Evolutionary conservation across 2,329 filamentous ascomycete genomes (phyloP).

Genomic region (Phialophora macrospora): DNA sequence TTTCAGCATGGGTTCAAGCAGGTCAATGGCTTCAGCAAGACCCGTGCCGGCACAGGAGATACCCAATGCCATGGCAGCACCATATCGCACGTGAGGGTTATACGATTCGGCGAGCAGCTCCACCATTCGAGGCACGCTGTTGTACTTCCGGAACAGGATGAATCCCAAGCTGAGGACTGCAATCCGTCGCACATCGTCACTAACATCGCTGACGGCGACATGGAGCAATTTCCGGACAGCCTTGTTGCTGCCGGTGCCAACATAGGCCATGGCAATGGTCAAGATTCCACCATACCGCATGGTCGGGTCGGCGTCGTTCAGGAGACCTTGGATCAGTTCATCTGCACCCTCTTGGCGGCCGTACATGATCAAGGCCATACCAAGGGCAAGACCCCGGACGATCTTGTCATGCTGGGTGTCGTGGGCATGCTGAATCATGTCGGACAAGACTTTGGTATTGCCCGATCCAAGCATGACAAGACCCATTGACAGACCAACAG

Average conservation of each 20-base stretch:
- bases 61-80: slow-evolving; percentile 96
- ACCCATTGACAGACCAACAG: slow-evolving; percentile 93
- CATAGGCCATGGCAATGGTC: slow-evolving; percentile 97
- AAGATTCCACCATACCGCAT: slow-evolving; percentile 97
- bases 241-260: slow-evolving; percentile 97
- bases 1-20: slow-evolving; percentile 99
- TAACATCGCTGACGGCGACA: slow-evolving; percentile 96
- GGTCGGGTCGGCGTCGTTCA: slow-evolving; percentile 91
- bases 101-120: slow-evolving; percentile 97
- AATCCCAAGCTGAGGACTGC: slow-evolving; percentile 98
- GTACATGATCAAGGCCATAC: slow-evolving; percentile 99
- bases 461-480: slow-evolving; percentile 98
- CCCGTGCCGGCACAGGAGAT: slow-evolving; percentile 98
- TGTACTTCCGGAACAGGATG: slow-evolving; percentile 96
- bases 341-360: slow-evolving; percentile 93
- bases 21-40: slow-evolving; percentile 91
- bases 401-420: slow-evolving; percentile 99
- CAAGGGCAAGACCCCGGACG: slow-evolving; percentile 89
- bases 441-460: slow-evolving; percentile 87
- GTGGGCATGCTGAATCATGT: slow-evolving; percentile 97
- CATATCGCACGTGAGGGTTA: slow-evolving; percentile 97
- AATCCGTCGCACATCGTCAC: slow-evolving; percentile 92
- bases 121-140: slow-evolving; percentile 97
- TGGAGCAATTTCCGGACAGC: slow-evolving; percentile 94
- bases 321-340: slow-evolving; percentile 87